Evolutionary conservation across 2,329 filamentous ascomycete species (phyloP), one percentile per base, ranked within the genome.

Genomic region (Trichoderma asperellum): DNA sequence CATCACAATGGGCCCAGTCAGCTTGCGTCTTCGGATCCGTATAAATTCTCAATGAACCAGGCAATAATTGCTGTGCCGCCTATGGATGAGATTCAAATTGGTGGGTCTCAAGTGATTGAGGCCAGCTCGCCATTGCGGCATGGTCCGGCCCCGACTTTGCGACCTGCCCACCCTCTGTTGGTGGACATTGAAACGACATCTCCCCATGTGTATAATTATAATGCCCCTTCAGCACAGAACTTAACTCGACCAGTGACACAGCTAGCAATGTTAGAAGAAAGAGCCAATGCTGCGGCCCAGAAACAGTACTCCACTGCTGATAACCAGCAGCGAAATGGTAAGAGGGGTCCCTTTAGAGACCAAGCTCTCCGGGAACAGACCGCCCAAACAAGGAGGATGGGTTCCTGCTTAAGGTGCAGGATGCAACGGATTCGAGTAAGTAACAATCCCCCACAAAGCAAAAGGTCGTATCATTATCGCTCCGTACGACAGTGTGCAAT

Each of bases 361-460:
- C 79, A 81, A n/a, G 78, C 78, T 11, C 80, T 84, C 35, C 83
- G 86, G 29, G 81, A 86, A 70, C 80, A 84, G 72, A 89, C 87
- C 0, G 87, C 87, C 0, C 80, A 84, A 68, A 89, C 87, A 2
- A 82, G 87, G 70, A 85, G 84, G 66, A 85, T 87, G 21, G 87
- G 86, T 10, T 87, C 85, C 24, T 89, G 87, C 73, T 85, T 89
- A 69, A 81, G 87, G 56, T 89, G 87, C 71, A 82, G 86, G 61
- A 88, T 89, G 85, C 87, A 89, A 72, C 83, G 87, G 55, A 88
- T 89, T 73, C 83, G 87, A 60, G 87, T 89, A 77, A 82, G 86
- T 79, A 43, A 21, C 37, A 43, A 34, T 8, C n/a, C 5, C 27
- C n/a, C 32, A 35, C 3, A n/a, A 16, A 27, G n/a, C 27, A 11